Evolutionary conservation across 306 rosid species (phyloP), one percentile per base, ranked within the genome.

Genomic region (Pyrus betulifolia): DNA sequence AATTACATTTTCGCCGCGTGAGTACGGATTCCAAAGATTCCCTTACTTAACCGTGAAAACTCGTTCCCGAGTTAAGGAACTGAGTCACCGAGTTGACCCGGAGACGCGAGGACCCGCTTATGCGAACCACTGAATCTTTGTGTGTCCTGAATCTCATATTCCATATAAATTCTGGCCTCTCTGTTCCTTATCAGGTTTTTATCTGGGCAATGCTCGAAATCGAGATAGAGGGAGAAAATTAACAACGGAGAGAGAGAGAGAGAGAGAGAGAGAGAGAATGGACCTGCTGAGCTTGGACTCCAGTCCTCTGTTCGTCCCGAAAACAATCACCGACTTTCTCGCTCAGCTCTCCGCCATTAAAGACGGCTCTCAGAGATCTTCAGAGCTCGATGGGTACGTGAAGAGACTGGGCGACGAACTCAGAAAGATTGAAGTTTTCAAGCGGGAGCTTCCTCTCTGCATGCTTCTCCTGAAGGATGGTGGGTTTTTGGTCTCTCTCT

Each of bases 391-490:
- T 3, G 88, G 70, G 40, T 87, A 76, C 25, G 74, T 81, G 21
- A 73, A 71, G 3, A 84, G 93, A 75, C 79, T 93, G 82, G 94
- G 90, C 55, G 93, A 86, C 9, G 98, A 93, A 73, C 74, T 80
- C 87, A 84, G 61, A 2, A 93, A 93, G 65, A 88, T 91, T 19
- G 89, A 87, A 8, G 96, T 88, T 27, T 93, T 93, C 68, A 91
- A 93, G 79, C 88, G 96, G 12, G 96, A 93, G 85, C 98, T 93
- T 80, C 98, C 98, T 46, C 90, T 89, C 23, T 91, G 85, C 78
- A 78, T 87, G 85, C 77, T 88, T 76, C 88, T 93, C 40, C 80
- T 93, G 7, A 85, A 80, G 52, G 92, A 93, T 59, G 96, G 98
- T 93, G 70, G 18, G 80, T 80, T 22, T 22, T 4, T 62, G 72